Base-by-base conservation (phyloP, 1,139 yeast genomes). In the Williopsis jadinii region DNA sequence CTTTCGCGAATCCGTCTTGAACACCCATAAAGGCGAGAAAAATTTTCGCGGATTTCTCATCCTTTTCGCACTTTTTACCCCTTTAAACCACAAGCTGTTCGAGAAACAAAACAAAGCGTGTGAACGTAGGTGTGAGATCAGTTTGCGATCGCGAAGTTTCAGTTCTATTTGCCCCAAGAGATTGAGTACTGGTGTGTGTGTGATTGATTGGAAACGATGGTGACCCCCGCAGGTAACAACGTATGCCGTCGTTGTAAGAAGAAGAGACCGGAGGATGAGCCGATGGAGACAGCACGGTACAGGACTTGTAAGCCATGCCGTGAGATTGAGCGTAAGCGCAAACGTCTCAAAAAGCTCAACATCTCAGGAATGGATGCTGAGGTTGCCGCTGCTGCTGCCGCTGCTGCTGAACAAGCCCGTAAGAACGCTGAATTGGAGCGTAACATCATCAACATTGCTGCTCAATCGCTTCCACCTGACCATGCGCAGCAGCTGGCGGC, bases 181-280 rank as follows among this genome's bases (percentile, higher is more conserved):
- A 19, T 19, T 19, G 24, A 19, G 24, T 19, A 19, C 6, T 19
- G 6, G 24, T 5, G 24, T 19, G 24, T 5, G 24, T 5, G 4
- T 19, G 24, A 19, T 19, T 28, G 30, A 11, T n/a, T 28, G 30
- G 12, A n/a, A 33, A 35, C 19, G 24, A 35, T 35, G 37, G 37
- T 35, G 28, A 35, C 32, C 14, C 28, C 38, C 10, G 30, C 43
- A 8, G 45, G 39, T 15, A 43, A 43, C 44, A 47, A 44, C 36
- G 47, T 44, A 31, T 54, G 58, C 39, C 58, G 58, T 39, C 56
- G 58, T 19, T 54, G 58, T 35, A 54, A 54, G 49, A 54, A 53
- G 54, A 54, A 52, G 46, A 52, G 58, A 41, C 49, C 54, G 1
- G 44, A 43, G 10, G 54, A 54, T 15, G 58, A 54, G 40, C 53